Evolutionary conservation across 2,329 filamentous ascomycete genomes (phyloP).

Genomic region (Aspergillus niger): DNA sequence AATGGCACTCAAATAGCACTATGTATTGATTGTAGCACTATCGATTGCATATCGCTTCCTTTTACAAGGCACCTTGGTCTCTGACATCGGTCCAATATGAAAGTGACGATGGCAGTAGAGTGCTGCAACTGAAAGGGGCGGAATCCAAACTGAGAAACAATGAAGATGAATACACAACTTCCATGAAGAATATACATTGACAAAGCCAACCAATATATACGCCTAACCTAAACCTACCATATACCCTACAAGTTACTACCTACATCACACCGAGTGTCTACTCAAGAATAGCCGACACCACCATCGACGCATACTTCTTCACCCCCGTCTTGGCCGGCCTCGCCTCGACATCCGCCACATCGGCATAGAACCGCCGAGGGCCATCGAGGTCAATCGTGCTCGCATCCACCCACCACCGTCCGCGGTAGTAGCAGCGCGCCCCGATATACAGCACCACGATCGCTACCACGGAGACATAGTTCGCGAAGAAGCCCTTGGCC

Average conservation of each 20-base stretch:
- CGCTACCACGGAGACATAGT: constrained; percentile 48
- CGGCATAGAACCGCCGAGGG: constrained; percentile 18
- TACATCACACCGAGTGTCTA: not conserved
- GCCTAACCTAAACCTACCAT: not conserved
- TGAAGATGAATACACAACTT: no score
- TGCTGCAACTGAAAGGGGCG: no score
- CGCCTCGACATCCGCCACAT: constrained; percentile 18
- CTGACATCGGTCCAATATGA: no score
- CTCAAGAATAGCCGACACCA: constrained; percentile 8
- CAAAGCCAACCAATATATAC: not conserved
- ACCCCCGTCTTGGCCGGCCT: constrained; percentile 9
- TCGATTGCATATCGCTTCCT: no score
- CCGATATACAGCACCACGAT: constrained; percentile 47
- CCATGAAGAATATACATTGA: not conserved
- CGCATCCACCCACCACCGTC: constrained; percentile 38
- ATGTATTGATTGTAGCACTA: no score
- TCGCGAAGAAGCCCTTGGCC: constrained; percentile 51
- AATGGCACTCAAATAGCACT: no score
- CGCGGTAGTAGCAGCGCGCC: constrained; percentile 44
- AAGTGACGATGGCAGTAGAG: no score
- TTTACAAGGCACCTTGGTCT: no score
- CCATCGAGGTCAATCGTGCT: constrained; percentile 40
- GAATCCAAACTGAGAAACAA: no score
- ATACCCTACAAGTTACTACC: not conserved
- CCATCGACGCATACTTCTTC: constrained; percentile 7